Conservation (phyloP, 768 basidiomycete species). For the Trametes cingulata region DNA sequence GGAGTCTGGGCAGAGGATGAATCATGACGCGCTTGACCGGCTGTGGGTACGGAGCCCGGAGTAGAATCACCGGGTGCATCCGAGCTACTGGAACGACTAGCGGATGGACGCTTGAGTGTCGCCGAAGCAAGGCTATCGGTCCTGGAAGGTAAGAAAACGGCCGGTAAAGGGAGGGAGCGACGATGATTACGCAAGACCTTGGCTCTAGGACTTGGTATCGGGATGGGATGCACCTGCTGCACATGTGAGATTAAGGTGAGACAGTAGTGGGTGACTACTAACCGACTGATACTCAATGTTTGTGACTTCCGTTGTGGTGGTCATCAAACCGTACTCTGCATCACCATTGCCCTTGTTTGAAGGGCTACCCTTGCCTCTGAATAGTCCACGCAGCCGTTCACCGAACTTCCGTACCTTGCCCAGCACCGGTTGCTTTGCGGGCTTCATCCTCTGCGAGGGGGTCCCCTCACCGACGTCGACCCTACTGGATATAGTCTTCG, state of each 20-base stretch:
- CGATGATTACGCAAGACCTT: slow-evolving; percentile 14
- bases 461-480: slow-evolving; percentile 16
- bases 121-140: not conserved
- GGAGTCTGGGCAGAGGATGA: not conserved
- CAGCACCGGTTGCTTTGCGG: slow-evolving; percentile 10
- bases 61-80: not conserved
- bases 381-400: slow-evolving; percentile 13
- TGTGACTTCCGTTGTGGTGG: slow-evolving; percentile 26
- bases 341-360: slow-evolving; percentile 25
- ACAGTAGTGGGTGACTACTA: not conserved
- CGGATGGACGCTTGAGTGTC: not conserved
- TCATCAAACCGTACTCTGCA: slow-evolving; percentile 21
- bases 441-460: not conserved
- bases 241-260: not conserved
- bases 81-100: not conserved
- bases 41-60: not conserved
- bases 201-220: slow-evolving; percentile 13
- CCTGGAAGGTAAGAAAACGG: not conserved
- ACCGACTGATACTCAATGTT: slow-evolving; percentile 30
- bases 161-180: slow-evolving; percentile 15
- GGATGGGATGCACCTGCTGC: slow-evolving; percentile 30
- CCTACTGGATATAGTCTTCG: slow-evolving; percentile 14
- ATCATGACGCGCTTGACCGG: not conserved
- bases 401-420: slow-evolving; percentile 22
- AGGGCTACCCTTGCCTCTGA: slow-evolving; percentile 31